Percentiles rank a stretch among this genome's conserved stretches.
phyloP scores from a whole-genome alignment of 768 basidiomycete genomes.

The Pholiota microspora region DNA sequence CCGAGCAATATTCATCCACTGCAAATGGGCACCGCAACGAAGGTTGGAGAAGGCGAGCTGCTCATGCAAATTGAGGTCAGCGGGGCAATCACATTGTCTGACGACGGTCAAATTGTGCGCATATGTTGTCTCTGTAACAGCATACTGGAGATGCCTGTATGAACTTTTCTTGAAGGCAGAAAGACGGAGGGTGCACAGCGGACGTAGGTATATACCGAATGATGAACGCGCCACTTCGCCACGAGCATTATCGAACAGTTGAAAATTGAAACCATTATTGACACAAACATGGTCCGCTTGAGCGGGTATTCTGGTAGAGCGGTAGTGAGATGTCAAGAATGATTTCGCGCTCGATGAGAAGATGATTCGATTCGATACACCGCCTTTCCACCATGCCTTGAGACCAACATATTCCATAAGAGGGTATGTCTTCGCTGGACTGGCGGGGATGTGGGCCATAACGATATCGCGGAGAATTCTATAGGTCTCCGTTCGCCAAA shows the following conservation, averaged over 20 bases:
- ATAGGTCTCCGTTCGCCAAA: slow-evolving; percentile 44
- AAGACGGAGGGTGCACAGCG: slow-evolving; percentile 29
- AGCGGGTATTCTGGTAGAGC: slow-evolving; percentile 13
- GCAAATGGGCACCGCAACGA: slow-evolving; percentile 41
- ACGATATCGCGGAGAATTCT: slow-evolving; percentile 22
- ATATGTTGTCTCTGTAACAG: slow-evolving; percentile 33
- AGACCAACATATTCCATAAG: slow-evolving; percentile 7
- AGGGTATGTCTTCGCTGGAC: neutral
- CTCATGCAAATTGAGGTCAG: slow-evolving; percentile 42
- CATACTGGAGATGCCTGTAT: slow-evolving; percentile 35
- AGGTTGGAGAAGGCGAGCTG: slow-evolving; percentile 42
- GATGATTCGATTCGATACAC: slow-evolving; percentile 23
- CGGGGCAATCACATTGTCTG: slow-evolving; percentile 38
- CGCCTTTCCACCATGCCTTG: slow-evolving; percentile 7
- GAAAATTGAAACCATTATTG: slow-evolving; percentile 28
- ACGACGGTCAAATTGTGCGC: slow-evolving; percentile 43
- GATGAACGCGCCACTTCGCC: slow-evolving; percentile 9
- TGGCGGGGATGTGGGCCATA: slow-evolving; percentile 3
- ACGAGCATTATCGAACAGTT: slow-evolving; percentile 25
- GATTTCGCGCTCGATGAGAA: slow-evolving; percentile 36
- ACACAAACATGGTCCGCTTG: slow-evolving; percentile 17
- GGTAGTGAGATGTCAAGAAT: slow-evolving; percentile 31
- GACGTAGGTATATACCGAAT: slow-evolving; percentile 18
- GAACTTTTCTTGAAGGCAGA: slow-evolving; percentile 14
- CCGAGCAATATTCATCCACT: slow-evolving; percentile 51